Conservation (phyloP, 805 yeast genomes). For the Saturnispora quitensis region DNA sequence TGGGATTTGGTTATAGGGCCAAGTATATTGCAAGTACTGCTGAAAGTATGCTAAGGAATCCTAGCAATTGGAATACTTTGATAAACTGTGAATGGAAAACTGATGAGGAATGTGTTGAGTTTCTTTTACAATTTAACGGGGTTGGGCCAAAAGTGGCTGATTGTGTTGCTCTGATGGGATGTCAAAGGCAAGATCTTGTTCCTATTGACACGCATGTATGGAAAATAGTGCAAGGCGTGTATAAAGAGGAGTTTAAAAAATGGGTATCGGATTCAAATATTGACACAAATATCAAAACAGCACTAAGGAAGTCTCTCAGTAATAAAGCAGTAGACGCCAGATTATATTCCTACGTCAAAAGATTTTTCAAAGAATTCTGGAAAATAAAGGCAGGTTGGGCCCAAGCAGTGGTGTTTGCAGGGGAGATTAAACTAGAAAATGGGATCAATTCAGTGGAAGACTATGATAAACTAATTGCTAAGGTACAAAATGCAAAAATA, state of each 20-base stretch:
- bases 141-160: conserved; percentile 99
- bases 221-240: conserved; percentile 80
- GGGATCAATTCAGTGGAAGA: conserved; percentile 38
- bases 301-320: conserved; percentile 5
- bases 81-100: conserved; percentile 28
- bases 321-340: conserved; percentile 34
- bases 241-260: conserved; percentile 38
- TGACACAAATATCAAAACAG: conserved; percentile 1
- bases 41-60: conserved; percentile 35
- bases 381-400: conserved; percentile 98
- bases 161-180: conserved; percentile 86
- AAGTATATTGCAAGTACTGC: conserved; percentile 80
- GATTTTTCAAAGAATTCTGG: conserved; percentile 54
- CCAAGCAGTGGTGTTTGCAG: conserved; percentile 83
- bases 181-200: conserved; percentile 77
- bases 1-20: conserved; percentile 88
- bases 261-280: conserved; percentile 78
- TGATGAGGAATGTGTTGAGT: conserved; percentile 41
- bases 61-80: conserved; percentile 29
- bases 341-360: conserved; percentile 23
- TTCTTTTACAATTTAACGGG: conserved; percentile 61
- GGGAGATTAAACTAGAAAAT: conserved; percentile 62
- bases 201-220: conserved; percentile 96
- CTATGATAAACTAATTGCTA: conserved; percentile 4
- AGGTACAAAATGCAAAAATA: background rate